Evolutionary conservation across 352 stramenopile genomes (phyloP).

Genomic region (Blastocystis sp.): DNA sequence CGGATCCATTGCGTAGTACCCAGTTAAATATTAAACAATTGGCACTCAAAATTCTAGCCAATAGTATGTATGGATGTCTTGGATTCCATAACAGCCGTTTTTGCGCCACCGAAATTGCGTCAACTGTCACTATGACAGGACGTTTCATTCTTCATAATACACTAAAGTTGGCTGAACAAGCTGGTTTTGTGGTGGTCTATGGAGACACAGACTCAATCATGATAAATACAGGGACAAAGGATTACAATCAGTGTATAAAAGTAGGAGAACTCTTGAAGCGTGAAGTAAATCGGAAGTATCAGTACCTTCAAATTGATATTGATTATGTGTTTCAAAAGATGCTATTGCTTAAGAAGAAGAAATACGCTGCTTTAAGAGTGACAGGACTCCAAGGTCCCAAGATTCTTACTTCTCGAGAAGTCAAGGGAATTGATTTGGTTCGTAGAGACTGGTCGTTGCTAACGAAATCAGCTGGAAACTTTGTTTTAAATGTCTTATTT

Average conservation of each 20-base stretch:
- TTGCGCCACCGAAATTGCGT: constrained; percentile 95
- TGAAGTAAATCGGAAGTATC: constrained; percentile 98
- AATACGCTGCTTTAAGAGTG: constrained; percentile 95
- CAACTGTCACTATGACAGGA: constrained; percentile 94
- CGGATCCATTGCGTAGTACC: constrained; percentile 80
- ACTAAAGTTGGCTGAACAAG: constrained; percentile 92
- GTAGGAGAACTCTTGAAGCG: constrained; percentile 90
- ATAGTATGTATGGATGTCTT: constrained; percentile 99
- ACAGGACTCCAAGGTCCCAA: neutral
- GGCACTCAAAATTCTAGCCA: constrained; percentile 98
- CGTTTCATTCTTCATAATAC: constrained; percentile 95
- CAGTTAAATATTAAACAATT: constrained; percentile 97
- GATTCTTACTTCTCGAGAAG: constrained; percentile 82
- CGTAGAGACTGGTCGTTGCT: constrained; percentile 96
- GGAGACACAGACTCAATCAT: constrained; percentile 99
- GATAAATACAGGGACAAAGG: constrained; percentile 84
- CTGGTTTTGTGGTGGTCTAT: constrained; percentile 94
- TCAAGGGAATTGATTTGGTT: constrained; percentile 96
- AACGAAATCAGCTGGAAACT: constrained; percentile 91
- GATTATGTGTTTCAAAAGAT: constrained; percentile 99
- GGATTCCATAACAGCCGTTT: constrained; percentile 96
- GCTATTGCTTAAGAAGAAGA: constrained; percentile 99
- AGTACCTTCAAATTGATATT: constrained; percentile 94
- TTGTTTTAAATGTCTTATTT: constrained; percentile 94
- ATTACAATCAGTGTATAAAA: constrained; percentile 77